These are phyloP conservation scores for Aspergillus novoparasiticus DNA, from an alignment of 2,329 filamentous ascomycete genomes.

Conservation along the genomic window DNA sequence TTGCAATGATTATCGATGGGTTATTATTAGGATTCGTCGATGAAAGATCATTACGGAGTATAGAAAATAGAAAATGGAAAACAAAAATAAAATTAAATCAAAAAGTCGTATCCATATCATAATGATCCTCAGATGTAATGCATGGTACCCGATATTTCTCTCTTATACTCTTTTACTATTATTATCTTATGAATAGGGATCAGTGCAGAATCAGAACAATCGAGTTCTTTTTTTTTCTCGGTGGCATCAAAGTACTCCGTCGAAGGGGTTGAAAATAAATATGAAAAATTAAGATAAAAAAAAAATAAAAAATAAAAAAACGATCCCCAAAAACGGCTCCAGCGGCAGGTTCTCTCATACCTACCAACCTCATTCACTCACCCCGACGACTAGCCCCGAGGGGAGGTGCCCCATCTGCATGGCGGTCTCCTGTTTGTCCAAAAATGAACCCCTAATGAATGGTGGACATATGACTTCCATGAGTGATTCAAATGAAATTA, in stretches of 20 bases:
- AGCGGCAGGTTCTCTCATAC: slow-evolving; percentile 1
- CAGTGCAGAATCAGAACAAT: not conserved
- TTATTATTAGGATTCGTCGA: not conserved
- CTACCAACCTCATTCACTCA: slow-evolving; percentile 6
- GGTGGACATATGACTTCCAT: not conserved
- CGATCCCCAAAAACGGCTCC: not conserved
- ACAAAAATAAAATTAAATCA: not conserved
- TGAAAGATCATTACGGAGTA: no score
- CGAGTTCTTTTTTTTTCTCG: not conserved
- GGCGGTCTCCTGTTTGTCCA: slow-evolving; percentile 6
- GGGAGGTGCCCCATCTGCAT: not conserved
- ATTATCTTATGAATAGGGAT: not conserved
- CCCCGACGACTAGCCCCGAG: not conserved
- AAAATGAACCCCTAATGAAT: not conserved
- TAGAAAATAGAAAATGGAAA: not conserved
- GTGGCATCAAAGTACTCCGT: not conserved
- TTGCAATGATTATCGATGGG: slow-evolving; percentile 4
- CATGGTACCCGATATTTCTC: not conserved
- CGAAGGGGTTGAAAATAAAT: slow-evolving; percentile 5
- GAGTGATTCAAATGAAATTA: not conserved
- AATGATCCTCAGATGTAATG: not conserved
- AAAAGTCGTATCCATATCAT: not conserved
- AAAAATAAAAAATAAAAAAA: not conserved
- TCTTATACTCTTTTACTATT: not conserved
- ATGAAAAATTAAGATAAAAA: not conserved